phyloP scores from a whole-genome alignment of 2,329 filamentous ascomycete species.

The Exophiala viscosa region DNA sequence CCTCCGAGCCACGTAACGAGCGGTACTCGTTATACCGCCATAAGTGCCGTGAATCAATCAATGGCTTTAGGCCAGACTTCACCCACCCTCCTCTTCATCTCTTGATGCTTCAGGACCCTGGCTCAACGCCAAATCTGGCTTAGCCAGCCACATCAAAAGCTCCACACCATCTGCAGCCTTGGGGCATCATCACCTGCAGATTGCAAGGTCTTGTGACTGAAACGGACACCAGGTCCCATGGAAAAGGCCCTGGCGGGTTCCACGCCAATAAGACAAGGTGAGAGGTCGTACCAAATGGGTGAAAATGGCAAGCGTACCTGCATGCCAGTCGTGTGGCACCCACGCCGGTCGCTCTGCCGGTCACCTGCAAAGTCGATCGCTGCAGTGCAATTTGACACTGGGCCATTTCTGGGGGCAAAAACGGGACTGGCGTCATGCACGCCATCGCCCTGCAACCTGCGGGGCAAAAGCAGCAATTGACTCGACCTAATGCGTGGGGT shows the following conservation, averaged over 20 bases:
- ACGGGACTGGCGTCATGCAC: conserved; percentile 26
- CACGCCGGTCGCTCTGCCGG: conserved; percentile 12
- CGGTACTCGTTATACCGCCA: background rate
- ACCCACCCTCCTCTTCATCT: background rate
- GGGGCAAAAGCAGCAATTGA: conserved; percentile 33
- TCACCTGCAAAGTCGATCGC: conserved; percentile 28
- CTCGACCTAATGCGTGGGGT: conserved; percentile 30
- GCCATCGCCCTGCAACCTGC: conserved; percentile 22
- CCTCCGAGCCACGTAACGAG: background rate
- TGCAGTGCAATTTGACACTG: conserved; percentile 25
- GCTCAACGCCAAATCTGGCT: conserved; percentile 14
- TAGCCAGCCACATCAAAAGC: conserved; percentile 19
- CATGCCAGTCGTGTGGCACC: conserved; percentile 20
- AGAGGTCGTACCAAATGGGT: conserved; percentile 18
- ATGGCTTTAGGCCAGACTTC: background rate
- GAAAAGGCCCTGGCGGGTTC: conserved; percentile 9
- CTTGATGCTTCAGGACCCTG: conserved; percentile 1
- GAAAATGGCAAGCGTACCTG: conserved; percentile 22
- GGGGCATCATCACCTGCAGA: conserved; percentile 21
- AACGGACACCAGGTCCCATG: conserved; percentile 3
- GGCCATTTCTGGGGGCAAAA: conserved; percentile 20
- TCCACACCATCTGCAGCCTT: conserved; percentile 24
- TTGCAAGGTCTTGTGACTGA: conserved; percentile 21
- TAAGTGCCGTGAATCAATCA: background rate
- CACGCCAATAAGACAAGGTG: conserved; percentile 16